These are phyloP conservation scores for Casuarina equisetifolia DNA, from an alignment of 306 rosid species.

Conservation along the genomic window DNA sequence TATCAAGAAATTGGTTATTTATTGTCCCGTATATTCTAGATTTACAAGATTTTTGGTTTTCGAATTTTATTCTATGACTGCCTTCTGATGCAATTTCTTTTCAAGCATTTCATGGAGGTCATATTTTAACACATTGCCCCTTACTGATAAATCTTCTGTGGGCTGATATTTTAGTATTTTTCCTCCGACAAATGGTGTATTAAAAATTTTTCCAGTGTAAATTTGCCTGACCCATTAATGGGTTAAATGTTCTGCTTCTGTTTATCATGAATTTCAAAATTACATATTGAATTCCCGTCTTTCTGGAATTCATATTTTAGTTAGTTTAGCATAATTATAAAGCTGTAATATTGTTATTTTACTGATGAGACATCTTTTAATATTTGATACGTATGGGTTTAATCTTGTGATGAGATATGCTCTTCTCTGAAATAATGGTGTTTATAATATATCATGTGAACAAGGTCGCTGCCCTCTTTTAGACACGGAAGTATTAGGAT, in stretches of 20 bases:
- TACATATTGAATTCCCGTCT: too few relatives aligned
- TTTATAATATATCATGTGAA: not conserved
- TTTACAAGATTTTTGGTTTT: not conserved
- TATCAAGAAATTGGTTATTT: not conserved
- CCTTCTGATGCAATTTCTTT: not conserved
- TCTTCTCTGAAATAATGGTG: too few relatives aligned
- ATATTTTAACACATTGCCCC: not conserved
- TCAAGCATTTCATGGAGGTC: not conserved
- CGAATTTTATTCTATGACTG: not conserved
- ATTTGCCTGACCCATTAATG: not conserved
- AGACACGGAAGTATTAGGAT: not conserved
- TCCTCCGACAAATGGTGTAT: not conserved
- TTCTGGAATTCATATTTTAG: not conserved
- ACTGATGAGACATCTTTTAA: not conserved
- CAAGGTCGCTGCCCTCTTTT: not conserved
- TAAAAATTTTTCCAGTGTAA: not conserved
- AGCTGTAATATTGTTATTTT: not conserved
- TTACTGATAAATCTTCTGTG: not conserved
- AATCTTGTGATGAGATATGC: too few relatives aligned
- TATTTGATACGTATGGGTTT: not conserved
- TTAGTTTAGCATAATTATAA: not conserved
- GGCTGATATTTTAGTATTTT: not conserved
- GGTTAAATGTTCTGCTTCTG: not conserved
- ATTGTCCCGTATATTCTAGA: not conserved
- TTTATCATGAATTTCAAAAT: not conserved